Evolutionary conservation across 768 basidiomycete genomes (phyloP), one percentile per base, ranked within the genome.

Genomic region (Clavulina sp.): DNA sequence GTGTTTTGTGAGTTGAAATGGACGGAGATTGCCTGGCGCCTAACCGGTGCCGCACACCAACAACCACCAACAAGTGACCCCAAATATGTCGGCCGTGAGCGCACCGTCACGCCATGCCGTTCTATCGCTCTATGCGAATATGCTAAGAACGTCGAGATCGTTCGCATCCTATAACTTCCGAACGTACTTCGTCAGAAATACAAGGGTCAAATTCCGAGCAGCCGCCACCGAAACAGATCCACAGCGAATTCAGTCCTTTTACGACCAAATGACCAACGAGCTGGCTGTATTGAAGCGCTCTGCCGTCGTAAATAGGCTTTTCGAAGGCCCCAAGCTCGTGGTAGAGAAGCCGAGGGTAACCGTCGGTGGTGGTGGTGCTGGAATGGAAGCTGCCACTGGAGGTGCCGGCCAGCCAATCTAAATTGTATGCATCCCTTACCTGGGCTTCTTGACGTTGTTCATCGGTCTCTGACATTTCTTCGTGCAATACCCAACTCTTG

Each of bases 151-250:
- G 7, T 64, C 69, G 6, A 57, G 60, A 40, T 62, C 63, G 31
- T 72, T 72, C 60, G 57, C 63, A 16, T 65, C 67, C 3, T 72
- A 72, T 68, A 72, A 72, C 60, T 72, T 69, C 58, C 60, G 65
- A 49, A 56, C 63, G 41, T 70, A 69, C 61, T 69, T 67, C 56
- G 32, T 66, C 33, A 57, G 68, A 2, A 58, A 63, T 0, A 62
- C 66, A 4, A 56, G 63, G 33, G 54, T 60, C 50, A 59, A 57
- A 24, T 70, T 69, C 62, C 47, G 49, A 4, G 43, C 47, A 19
- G 32, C 57, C 47, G 3, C 34, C 43, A 34, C 31, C 44, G 57
- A 49, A 48, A 13, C 41, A 36, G 43, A 55, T 55, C 40, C 57
- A 16, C 52, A 54, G 29, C 38, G 55, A 7, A 49, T 67, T 32